Conservation (phyloP, 371 early-diverging fungal species). For the Mortierella sp. region DNA sequence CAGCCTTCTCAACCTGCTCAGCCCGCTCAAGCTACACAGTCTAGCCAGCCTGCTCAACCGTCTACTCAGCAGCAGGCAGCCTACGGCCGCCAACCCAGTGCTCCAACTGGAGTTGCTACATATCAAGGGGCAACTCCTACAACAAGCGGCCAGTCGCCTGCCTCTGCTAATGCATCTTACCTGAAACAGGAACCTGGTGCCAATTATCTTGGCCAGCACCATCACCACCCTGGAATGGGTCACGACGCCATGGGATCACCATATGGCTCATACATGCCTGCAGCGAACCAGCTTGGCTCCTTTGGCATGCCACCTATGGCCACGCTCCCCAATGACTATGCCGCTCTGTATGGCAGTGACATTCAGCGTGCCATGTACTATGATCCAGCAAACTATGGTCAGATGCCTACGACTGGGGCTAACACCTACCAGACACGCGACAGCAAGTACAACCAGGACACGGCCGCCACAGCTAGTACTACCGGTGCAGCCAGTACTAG, state of each 20-base stretch:
- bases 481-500: constrained; percentile 44
- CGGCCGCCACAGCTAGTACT: constrained; percentile 36
- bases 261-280: constrained; percentile 68
- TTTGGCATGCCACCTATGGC: constrained; percentile 81
- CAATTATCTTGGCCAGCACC: constrained; percentile 43
- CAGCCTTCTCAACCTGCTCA: constrained; percentile 29
- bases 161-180: constrained; percentile 27
- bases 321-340: constrained; percentile 65
- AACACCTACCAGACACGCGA: constrained; percentile 44
- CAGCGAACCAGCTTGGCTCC: constrained; percentile 67
- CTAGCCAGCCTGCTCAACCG: constrained; percentile 26
- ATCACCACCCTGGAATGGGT: constrained; percentile 48
- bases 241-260: constrained; percentile 66
- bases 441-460: constrained; percentile 40
- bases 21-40: constrained; percentile 20
- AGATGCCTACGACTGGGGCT: constrained; percentile 31
- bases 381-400: constrained; percentile 34
- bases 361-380: constrained; percentile 59
- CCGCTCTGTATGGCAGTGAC: constrained; percentile 64
- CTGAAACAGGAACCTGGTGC: constrained; percentile 32
- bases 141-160: constrained; percentile 16
- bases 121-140: constrained; percentile 23
- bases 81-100: constrained; percentile 37
- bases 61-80: constrained; percentile 40
- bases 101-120: constrained; percentile 15